Percentiles rank a stretch among this genome's conserved stretches.
Evolutionary conservation across 1,139 yeast species (phyloP).

Genomic region (Candida labiduridarum): DNA sequence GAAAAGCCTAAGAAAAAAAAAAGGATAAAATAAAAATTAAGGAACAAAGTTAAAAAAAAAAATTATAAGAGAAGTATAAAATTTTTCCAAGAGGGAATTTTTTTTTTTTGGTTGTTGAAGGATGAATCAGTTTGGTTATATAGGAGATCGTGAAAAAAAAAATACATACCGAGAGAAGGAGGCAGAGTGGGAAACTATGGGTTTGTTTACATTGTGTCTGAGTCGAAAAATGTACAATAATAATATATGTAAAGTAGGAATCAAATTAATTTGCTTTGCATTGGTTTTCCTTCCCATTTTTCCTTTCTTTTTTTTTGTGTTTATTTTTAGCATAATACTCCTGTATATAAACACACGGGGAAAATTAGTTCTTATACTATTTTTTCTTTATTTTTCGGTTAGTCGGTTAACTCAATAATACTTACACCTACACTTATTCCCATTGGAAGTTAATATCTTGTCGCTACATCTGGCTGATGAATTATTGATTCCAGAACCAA

Average conservation of each 20-base stretch:
- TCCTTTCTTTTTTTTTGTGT: background rate
- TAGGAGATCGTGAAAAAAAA: background rate
- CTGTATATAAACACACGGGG: background rate
- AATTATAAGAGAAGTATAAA: background rate
- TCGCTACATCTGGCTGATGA: background rate
- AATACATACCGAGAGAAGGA: background rate
- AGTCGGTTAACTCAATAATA: background rate
- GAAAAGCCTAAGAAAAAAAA: background rate
- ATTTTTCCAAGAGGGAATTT: too few relatives aligned
- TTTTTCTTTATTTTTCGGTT: background rate
- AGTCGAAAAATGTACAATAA: background rate
- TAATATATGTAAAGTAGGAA: background rate
- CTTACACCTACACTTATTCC: background rate
- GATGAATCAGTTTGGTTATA: background rate
- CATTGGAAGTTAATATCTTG: background rate
- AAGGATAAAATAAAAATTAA: too few relatives aligned
- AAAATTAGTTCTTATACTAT: background rate
- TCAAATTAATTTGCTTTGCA: background rate
- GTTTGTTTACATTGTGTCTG: slow-evolving; percentile 1
- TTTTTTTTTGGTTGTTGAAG: background rate
- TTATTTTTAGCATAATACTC: background rate
- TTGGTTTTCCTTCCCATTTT: too few relatives aligned
- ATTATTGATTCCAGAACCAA: background rate
- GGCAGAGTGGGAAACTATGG: background rate
- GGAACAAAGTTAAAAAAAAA: slow-evolving; percentile 4